Base-by-base conservation (phyloP, 306 rosid genomes). In the Coriaria nepalensis region DNA sequence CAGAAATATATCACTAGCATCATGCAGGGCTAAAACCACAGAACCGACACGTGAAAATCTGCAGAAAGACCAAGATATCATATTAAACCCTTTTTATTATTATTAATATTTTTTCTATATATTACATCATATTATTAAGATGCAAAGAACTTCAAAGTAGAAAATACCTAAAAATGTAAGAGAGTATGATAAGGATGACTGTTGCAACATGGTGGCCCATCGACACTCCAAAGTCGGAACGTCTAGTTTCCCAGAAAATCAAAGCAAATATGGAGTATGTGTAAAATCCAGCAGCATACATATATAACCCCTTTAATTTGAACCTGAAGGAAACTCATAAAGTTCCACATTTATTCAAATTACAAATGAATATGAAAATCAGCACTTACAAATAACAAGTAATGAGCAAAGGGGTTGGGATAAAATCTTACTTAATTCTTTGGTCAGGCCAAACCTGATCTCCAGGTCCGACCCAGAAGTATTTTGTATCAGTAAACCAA, bases 391-490 rank as follows among this genome's bases (percentile, higher is more conserved):
- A 20, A 50, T 29, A 32, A 68, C 33, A 61, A 14, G 11, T 43
- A 52, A 60, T 43, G 37, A 41, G 38, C 49, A 47, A 20, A 8
- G 9, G 56, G 46, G 38, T 42, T 35, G 43, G 49, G 14, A 4
- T 2, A 13, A 66, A 61, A 6, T 51, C 82, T 77, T 79, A 90
- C 95, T 81, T 85, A 52, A 75, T 80, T 68, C 72, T 73, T 70
- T 81, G 95, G 68, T 90, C 94, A 40, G 98, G 95, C 95, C 95
- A 85, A 55, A 76, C 73, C 69, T 84, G 95, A 68, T 73, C 59
- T 49, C 94, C 97, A 39, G 97, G 97, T 33, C 95, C 97, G n/a
- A 65, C 76, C 97, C 97, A 90, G 72, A 77, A 90, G 51, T 62
- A 54, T 59, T 37, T 73, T 58, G 97, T 81, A 55, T 74, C 51